These are phyloP conservation scores for Aspergillus asperescens DNA, from an alignment of 495 filamentous ascomycete species.

Conservation along the genomic window DNA sequence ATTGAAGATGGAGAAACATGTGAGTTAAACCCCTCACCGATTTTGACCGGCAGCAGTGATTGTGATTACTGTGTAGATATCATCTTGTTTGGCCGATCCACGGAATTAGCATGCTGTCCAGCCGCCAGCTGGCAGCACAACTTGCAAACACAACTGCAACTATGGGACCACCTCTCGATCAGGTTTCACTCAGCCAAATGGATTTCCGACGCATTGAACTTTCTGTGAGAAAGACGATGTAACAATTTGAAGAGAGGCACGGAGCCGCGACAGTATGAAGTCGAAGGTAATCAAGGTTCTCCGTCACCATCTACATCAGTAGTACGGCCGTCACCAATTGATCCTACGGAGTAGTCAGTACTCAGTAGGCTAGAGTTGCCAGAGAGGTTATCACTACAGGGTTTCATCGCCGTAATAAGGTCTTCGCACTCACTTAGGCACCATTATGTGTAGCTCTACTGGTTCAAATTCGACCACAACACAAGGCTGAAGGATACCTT, in stretches of 20 bases:
- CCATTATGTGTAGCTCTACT: no score
- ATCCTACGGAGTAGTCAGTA: background rate
- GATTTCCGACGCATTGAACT: background rate
- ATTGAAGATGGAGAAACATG: background rate
- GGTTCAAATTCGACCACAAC: no score
- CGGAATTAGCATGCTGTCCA: background rate
- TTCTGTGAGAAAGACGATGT: background rate
- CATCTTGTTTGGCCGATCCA: background rate
- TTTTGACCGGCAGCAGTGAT: slow-evolving; percentile 5
- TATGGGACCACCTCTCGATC: background rate
- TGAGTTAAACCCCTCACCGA: background rate
- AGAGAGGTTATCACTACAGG: no score
- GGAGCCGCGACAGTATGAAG: no score
- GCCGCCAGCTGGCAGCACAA: no score
- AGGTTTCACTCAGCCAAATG: background rate
- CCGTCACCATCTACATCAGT: no score
- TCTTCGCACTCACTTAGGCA: no score
- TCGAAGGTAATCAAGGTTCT: no score
- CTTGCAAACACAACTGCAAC: background rate
- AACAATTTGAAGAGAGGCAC: background rate
- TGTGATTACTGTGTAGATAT: slow-evolving; percentile 13
- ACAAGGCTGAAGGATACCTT: no score
- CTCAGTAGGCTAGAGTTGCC: background rate
- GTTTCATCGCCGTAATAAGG: no score
- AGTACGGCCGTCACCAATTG: no score